These are phyloP conservation scores for Arabidopsis lyrata DNA, from an alignment of 441 rosid species.

Conservation along the genomic window DNA sequence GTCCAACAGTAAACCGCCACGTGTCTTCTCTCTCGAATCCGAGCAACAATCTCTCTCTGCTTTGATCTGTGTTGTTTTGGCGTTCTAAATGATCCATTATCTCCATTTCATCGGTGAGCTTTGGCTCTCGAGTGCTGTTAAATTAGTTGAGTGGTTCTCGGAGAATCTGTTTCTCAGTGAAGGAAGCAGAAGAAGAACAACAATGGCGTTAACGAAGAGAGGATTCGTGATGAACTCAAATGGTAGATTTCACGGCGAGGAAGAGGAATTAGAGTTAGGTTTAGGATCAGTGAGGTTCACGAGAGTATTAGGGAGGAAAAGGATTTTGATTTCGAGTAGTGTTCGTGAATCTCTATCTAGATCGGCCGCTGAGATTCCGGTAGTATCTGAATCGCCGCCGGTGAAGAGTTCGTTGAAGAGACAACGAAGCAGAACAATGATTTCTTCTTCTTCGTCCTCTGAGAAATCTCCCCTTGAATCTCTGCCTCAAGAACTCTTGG, in stretches of 20 bases:
- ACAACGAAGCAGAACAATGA: constrained; percentile 47
- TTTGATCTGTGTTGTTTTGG: background rate
- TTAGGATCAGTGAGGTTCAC: constrained; percentile 60
- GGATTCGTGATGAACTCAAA: constrained; percentile 47
- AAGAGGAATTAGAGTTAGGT: constrained; percentile 41
- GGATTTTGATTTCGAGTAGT: constrained; percentile 58
- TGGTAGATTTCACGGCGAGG: constrained; percentile 27
- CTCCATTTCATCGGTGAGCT: constrained; percentile 30
- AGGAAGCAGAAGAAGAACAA: background rate
- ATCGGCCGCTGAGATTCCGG: constrained; percentile 42
- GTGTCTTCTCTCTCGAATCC: background rate
- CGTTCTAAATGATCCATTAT: constrained; percentile 23
- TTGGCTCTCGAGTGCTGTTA: constrained; percentile 5
- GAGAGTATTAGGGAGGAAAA: constrained; percentile 74
- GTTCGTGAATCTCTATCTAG: constrained; percentile 1
- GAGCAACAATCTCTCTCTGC: background rate
- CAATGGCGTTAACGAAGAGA: constrained; percentile 53
- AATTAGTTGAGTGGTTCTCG: constrained; percentile 25
- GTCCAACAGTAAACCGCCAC: constrained; percentile 1
- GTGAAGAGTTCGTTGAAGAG: constrained; percentile 58
- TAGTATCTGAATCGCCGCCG: constrained; percentile 31
- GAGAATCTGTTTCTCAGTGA: constrained; percentile 26
- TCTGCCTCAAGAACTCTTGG: constrained; percentile 81
- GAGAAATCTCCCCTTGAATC: constrained; percentile 61
- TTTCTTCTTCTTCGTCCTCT: constrained; percentile 9